Conservation (phyloP, 116 monocot species). For the Posidonia oceanica region DNA sequence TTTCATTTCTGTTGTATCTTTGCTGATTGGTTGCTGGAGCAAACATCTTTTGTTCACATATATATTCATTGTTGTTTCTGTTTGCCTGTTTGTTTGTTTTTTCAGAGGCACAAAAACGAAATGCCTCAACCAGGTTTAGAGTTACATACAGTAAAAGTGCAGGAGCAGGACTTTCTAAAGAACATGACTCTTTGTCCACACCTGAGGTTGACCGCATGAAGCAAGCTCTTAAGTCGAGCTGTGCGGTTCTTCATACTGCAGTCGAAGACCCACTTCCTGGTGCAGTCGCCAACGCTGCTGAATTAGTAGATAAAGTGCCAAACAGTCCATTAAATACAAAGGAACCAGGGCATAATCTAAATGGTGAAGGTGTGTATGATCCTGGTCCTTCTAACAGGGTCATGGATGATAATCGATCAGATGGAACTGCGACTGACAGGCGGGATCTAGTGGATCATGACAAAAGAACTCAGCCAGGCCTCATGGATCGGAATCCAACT, state of each 20-base stretch:
- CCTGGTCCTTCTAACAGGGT: constrained; percentile 5
- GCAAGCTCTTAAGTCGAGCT: constrained; percentile 33
- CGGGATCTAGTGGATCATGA: neutral
- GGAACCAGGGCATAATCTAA: constrained; percentile 7
- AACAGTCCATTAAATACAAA: constrained; percentile 1
- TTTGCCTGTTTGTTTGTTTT: neutral
- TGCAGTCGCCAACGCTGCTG: constrained; percentile 29
- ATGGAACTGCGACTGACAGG: neutral
- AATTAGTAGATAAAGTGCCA: constrained; percentile 10
- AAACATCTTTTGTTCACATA: too few relatives aligned
- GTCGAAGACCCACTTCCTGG: constrained; percentile 52
- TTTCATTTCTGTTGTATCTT: too few relatives aligned
- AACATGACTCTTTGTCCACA: neutral
- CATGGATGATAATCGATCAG: neutral
- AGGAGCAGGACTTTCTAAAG: neutral
- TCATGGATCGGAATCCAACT: constrained; percentile 62
- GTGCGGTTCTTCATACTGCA: constrained; percentile 19
- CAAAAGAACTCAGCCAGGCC: constrained; percentile 6
- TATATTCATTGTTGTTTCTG: too few relatives aligned
- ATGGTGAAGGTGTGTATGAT: neutral
- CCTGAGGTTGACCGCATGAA: constrained; percentile 21
- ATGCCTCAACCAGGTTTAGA: neutral
- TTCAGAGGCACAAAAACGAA: neutral
- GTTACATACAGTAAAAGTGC: too few relatives aligned
- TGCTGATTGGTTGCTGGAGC: too few relatives aligned